Evolutionary conservation across 176 grass and related monocot genomes (phyloP).

Genomic region (Tillandsia leiboldiana): DNA sequence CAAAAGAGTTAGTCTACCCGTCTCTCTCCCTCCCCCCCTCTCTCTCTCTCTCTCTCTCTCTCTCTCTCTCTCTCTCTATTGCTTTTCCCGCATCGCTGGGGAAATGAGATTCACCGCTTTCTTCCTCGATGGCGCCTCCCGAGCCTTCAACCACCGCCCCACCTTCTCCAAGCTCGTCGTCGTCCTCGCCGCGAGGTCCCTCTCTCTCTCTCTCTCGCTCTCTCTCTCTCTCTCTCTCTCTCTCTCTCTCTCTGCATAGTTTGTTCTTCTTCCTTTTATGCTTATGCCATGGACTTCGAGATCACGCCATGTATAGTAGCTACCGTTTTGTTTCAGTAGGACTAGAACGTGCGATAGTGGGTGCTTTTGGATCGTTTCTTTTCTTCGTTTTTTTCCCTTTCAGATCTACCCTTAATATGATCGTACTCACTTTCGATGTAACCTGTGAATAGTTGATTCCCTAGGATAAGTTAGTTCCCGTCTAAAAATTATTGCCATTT

Average conservation of each 20-base stretch:
- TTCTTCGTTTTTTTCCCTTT: too few relatives aligned
- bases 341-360: too few relatives aligned
- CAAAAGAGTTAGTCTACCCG: too few relatives aligned
- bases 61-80: background rate
- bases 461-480: too few relatives aligned
- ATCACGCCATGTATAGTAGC: too few relatives aligned
- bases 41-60: background rate
- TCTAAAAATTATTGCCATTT: too few relatives aligned
- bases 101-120: conserved; percentile 30
- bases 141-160: conserved; percentile 11
- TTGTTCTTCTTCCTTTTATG: background rate
- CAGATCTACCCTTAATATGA: background rate
- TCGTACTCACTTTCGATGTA: background rate
- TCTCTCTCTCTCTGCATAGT: background rate
- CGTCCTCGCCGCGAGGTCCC: conserved; percentile 28
- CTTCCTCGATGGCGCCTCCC: conserved; percentile 19
- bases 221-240: too few relatives aligned
- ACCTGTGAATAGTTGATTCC: too few relatives aligned
- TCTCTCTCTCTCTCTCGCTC: background rate
- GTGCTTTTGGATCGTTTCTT: too few relatives aligned
- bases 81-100: background rate
- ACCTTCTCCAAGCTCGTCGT: conserved; percentile 21
- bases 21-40: background rate
- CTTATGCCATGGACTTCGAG: too few relatives aligned
- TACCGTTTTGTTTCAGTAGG: too few relatives aligned